These are phyloP conservation scores for Angomonas ambiguus DNA, from an alignment of 208 protist genomes.

Conservation along the genomic window DNA sequence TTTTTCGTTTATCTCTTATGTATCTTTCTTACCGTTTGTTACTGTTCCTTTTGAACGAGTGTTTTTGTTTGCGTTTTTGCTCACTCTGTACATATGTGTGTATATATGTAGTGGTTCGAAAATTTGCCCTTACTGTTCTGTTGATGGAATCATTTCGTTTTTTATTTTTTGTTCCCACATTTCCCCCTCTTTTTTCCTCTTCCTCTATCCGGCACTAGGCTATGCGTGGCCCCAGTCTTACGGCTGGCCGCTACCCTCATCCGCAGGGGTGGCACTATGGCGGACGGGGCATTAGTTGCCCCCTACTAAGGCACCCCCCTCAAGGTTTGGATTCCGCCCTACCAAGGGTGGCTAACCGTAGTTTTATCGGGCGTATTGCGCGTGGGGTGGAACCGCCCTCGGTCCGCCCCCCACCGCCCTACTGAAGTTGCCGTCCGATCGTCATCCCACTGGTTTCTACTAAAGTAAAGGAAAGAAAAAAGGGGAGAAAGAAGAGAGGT, in stretches of 20 bases:
- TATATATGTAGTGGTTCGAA: neutral
- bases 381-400: too few relatives aligned
- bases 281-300: neutral
- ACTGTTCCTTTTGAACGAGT: neutral
- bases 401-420: too few relatives aligned
- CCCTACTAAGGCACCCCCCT: neutral
- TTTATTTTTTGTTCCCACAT: neutral
- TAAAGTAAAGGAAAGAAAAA: neutral
- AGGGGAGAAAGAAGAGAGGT: neutral
- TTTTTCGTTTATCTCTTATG: neutral
- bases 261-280: neutral
- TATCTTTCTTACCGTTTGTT: neutral
- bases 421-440: too few relatives aligned
- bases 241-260: neutral
- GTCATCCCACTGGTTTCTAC: too few relatives aligned
- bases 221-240: too few relatives aligned
- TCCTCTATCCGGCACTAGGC: neutral
- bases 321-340: too few relatives aligned
- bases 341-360: too few relatives aligned
- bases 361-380: too few relatives aligned
- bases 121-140: neutral
- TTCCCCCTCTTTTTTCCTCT: neutral
- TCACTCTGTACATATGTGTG: neutral
- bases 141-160: neutral
- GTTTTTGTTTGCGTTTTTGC: neutral